phyloP scores from a whole-genome alignment of 2,329 filamentous ascomycete genomes.

The Hypoxylon sp. region DNA sequence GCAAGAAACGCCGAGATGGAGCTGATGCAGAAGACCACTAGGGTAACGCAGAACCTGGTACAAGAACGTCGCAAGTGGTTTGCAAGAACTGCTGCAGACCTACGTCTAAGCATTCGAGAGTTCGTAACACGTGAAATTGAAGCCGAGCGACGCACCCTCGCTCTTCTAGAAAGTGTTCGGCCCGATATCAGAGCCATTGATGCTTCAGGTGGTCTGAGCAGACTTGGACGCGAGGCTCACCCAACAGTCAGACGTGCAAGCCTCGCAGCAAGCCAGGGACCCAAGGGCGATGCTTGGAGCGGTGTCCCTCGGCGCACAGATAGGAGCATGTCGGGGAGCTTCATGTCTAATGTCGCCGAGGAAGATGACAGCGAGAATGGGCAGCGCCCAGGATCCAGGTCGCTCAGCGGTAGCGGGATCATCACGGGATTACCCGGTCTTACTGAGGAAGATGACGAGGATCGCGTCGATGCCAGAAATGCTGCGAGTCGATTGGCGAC shows the following conservation, averaged over 20 bases:
- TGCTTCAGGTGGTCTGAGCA: slow-evolving; percentile 87
- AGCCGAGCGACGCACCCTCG: slow-evolving; percentile 90
- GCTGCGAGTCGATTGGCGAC: slow-evolving; percentile 93
- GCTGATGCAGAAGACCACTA: slow-evolving; percentile 86
- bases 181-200: slow-evolving; percentile 96
- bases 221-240: slow-evolving; percentile 90
- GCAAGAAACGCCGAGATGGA: slow-evolving; percentile 85
- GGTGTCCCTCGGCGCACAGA: slow-evolving; percentile 89
- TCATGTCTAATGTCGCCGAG: slow-evolving; percentile 75
- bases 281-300: slow-evolving; percentile 98
- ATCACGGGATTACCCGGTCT: slow-evolving; percentile 69
- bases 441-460: slow-evolving; percentile 88
- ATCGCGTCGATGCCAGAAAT: slow-evolving; percentile 94
- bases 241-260: slow-evolving; percentile 80
- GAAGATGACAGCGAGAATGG: slow-evolving; percentile 69
- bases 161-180: slow-evolving; percentile 92
- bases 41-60: slow-evolving; percentile 90
- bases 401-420: slow-evolving; percentile 56
- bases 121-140: slow-evolving; percentile 97
- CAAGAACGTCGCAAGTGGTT: slow-evolving; percentile 95
- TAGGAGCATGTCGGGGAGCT: slow-evolving; percentile 81
- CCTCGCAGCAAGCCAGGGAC: slow-evolving; percentile 90
- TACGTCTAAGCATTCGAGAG: slow-evolving; percentile 87
- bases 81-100: slow-evolving; percentile 84
- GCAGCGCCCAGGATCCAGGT: slow-evolving; percentile 56